Base-by-base conservation (phyloP, 805 yeast genomes). In the Wickerhamomyces chambardii region DNA sequence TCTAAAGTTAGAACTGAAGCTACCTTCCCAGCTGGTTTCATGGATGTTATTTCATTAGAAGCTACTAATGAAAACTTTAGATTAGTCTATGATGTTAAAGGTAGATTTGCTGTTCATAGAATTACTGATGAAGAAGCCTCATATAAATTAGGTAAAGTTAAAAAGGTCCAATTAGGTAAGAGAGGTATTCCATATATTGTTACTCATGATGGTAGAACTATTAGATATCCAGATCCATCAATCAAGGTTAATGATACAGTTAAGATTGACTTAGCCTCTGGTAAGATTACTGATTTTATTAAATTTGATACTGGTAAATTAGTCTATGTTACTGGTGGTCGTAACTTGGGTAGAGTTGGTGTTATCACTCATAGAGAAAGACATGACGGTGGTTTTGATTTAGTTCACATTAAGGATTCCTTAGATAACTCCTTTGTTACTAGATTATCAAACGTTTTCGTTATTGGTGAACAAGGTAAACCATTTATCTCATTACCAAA, bases 11-110 rank as follows among this genome's bases (percentile, higher is more conserved):
- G 92, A 79, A 83, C 94, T 51, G 92, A 84, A 66, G 58, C 85
- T 46, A 84, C 92, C 49, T 83, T 56, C 85, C 94, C 94, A 59
- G 76, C 92, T 56, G 94, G 94, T 55, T 83, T 84, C 79, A 81
- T 82, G 92, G 94, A 83, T 59, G 92, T 84, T 55, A 78, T 83
- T 66, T 51, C 86, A 48, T 70, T 83, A 58, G 92, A 83, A 61
- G 86, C 85, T 64, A 83, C 94, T 65, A 82, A 83, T 64, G 94
- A 83, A 72, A 74, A 83, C 82, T 83, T 83, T 80, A 82, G 94
- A 70, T 78, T 83, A 56, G 75, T 83, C 57, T 83, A 81, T 73
- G 94, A 83, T 63, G 70, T 79, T 65, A 83, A 83, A 75, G 94
- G 92, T 64, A 82, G 89, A 68, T 83, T 82, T 60, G 83, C 94